Evolutionary conservation across 2,329 filamentous ascomycete genomes (phyloP).

Genomic region (Rutstroemia sp.): DNA sequence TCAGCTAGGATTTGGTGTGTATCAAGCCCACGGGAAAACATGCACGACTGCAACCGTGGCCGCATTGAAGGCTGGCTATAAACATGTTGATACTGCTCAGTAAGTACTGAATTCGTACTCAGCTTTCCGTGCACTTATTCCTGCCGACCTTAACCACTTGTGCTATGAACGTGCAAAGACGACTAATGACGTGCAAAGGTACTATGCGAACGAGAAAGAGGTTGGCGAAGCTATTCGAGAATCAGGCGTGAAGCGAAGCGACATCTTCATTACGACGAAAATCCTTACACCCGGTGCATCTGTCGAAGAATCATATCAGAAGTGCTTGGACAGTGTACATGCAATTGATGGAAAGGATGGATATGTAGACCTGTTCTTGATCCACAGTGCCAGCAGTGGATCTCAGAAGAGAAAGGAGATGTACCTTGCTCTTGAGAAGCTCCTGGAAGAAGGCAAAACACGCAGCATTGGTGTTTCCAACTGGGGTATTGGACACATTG

Average conservation of each 20-base stretch:
- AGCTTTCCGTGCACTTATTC: neutral
- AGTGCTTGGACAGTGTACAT: constrained; percentile 9
- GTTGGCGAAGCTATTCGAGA: constrained; percentile 1
- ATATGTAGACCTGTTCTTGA: constrained; percentile 14
- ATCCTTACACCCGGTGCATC: constrained; percentile 1
- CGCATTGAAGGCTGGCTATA: constrained; percentile 4
- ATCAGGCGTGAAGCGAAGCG: neutral
- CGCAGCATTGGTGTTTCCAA: constrained; percentile 7
- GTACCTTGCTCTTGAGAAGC: constrained; percentile 5
- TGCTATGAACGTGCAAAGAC: too few relatives aligned
- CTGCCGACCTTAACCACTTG: too few relatives aligned
- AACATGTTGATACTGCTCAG: constrained; percentile 7
- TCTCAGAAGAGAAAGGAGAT: constrained; percentile 2
- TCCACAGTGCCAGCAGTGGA: constrained; percentile 1
- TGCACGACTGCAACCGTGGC: constrained; percentile 1
- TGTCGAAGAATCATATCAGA: neutral
- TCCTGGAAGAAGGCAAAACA: neutral
- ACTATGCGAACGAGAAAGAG: constrained; percentile 9
- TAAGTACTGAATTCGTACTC: neutral
- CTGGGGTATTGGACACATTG: constrained; percentile 8
- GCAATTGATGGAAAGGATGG: constrained; percentile 11
- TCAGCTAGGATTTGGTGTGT: constrained; percentile 9
- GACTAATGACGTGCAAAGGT: neutral
- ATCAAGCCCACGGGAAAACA: constrained; percentile 4
- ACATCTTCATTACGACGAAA: constrained; percentile 10